Percentiles rank a stretch among this genome's conserved stretches.
These are phyloP conservation scores for Penicillium bovifimosum DNA, from an alignment of 495 filamentous ascomycete species.

Conservation along the genomic window DNA sequence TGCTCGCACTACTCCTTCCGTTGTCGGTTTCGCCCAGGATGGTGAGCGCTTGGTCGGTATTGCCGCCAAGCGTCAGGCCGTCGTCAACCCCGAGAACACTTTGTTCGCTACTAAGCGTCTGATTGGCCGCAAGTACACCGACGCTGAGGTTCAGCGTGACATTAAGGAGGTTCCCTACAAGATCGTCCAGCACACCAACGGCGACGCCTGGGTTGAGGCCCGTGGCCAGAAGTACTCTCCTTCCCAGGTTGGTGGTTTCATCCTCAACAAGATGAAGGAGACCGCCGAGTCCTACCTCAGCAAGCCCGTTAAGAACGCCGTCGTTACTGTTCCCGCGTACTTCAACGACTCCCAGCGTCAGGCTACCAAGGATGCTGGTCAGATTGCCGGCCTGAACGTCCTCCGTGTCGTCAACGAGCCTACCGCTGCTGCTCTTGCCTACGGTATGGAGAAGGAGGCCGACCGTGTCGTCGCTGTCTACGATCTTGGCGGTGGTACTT, in stretches of 20 bases:
- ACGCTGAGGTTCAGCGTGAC: conserved; percentile 92
- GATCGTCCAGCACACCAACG: conserved; percentile 97
- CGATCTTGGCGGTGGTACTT: conserved; percentile 97
- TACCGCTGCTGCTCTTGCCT: conserved; percentile 89
- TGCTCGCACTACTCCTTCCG: conserved; percentile 92
- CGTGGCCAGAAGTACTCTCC: conserved; percentile 97
- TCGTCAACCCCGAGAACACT: conserved; percentile 99
- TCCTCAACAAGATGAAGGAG: conserved; percentile 98
- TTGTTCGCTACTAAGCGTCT: conserved; percentile 99
- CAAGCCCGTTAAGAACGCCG: conserved; percentile 88
- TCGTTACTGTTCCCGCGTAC: conserved; percentile 94
- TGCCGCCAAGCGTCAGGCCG: conserved; percentile 96
- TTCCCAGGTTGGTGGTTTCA: conserved; percentile 95
- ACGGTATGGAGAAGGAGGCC: conserved; percentile 88
- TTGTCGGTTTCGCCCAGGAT: conserved; percentile 94
- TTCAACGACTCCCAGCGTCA: conserved; percentile 98
- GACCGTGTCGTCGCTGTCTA: conserved; percentile 92
- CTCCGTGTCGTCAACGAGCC: conserved; percentile 97
- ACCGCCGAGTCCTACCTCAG: conserved; percentile 87
- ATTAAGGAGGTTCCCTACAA: conserved; percentile 99
- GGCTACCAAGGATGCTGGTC: conserved; percentile 95
- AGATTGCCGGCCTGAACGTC: conserved; percentile 92
- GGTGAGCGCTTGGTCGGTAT: conserved; percentile 97
- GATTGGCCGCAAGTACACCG: conserved; percentile 97
- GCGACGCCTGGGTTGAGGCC: conserved; percentile 96